Conservation (phyloP, 1,284 basidiomycete species). For the Grifola frondosa region DNA sequence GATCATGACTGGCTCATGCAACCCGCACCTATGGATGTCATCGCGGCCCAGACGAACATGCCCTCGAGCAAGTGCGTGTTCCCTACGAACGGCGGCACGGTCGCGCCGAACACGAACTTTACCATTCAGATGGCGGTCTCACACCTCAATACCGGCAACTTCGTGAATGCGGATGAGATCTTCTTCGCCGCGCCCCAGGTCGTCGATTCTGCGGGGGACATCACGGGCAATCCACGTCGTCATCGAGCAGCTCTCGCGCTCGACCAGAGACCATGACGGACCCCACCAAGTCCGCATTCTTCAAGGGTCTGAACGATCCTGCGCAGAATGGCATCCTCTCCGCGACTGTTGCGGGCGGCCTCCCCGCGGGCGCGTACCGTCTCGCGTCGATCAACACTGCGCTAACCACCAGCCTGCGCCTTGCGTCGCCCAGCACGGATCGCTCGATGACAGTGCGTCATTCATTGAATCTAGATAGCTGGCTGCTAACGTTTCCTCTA, state of each 20-base stretch:
- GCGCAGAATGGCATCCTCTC: slow-evolving; percentile 52
- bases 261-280: slow-evolving; percentile 51
- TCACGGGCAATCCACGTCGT: slow-evolving; percentile 64
- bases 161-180: slow-evolving; percentile 52
- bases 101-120: slow-evolving; percentile 48
- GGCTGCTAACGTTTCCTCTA: too few species aligned
- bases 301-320: slow-evolving; percentile 59
- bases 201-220: slow-evolving; percentile 49
- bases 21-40: slow-evolving; percentile 42
- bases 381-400: slow-evolving; percentile 51
- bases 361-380: slow-evolving; percentile 57
- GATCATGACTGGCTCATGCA: slow-evolving; percentile 30
- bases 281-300: slow-evolving; percentile 64
- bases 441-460: slow-evolving; percentile 62
- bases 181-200: slow-evolving; percentile 61
- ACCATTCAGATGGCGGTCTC: slow-evolving; percentile 48
- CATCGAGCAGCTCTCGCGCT: slow-evolving; percentile 56
- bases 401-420: slow-evolving; percentile 64
- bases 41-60: slow-evolving; percentile 44
- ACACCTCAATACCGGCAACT: slow-evolving; percentile 51
- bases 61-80: slow-evolving; percentile 49
- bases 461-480: too few species aligned
- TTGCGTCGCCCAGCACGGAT: slow-evolving; percentile 32
- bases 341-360: slow-evolving; percentile 54
- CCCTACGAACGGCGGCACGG: slow-evolving; percentile 43